Conservation (phyloP, 2,329 filamentous ascomycete species). For the Mycosphaerella sp. region DNA sequence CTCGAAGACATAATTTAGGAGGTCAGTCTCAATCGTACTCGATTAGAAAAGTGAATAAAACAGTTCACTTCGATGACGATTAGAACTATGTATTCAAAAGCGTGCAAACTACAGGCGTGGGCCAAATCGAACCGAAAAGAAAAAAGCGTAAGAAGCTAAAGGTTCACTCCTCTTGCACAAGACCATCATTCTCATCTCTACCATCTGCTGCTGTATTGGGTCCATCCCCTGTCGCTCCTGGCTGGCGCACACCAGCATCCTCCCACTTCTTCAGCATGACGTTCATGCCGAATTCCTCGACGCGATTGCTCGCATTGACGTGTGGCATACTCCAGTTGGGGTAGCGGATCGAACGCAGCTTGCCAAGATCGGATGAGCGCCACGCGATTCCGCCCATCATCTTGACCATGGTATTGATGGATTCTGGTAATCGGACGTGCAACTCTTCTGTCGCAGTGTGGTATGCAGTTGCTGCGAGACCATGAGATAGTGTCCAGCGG, state of each 20-base stretch:
- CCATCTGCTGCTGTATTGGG: too few species aligned
- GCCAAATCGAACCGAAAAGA: too few species aligned
- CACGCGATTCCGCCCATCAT: constrained; percentile 4
- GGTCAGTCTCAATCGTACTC: too few species aligned
- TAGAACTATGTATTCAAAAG: too few species aligned
- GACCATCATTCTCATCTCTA: too few species aligned
- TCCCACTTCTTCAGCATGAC: constrained; percentile 7
- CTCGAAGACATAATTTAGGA: too few species aligned
- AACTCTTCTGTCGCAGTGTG: constrained; percentile 5
- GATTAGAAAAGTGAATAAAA: too few species aligned
- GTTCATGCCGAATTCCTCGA: constrained; percentile 6
- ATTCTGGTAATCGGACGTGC: neutral
- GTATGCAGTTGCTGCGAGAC: neutral
- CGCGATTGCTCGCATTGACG: neutral
- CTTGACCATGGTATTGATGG: neutral
- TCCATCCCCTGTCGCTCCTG: neutral
- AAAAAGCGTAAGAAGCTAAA: too few species aligned
- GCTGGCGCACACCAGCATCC: neutral
- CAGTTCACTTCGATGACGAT: too few species aligned
- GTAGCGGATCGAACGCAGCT: neutral
- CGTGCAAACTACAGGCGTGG: too few species aligned
- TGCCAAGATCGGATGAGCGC: constrained; percentile 4
- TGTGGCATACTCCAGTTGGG: constrained; percentile 10
- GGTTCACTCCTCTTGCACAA: too few species aligned
- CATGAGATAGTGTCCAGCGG: constrained; percentile 5